These are phyloP conservation scores for Hypericum androsaemum DNA, from an alignment of 345 rosid genomes.

Conservation along the genomic window DNA sequence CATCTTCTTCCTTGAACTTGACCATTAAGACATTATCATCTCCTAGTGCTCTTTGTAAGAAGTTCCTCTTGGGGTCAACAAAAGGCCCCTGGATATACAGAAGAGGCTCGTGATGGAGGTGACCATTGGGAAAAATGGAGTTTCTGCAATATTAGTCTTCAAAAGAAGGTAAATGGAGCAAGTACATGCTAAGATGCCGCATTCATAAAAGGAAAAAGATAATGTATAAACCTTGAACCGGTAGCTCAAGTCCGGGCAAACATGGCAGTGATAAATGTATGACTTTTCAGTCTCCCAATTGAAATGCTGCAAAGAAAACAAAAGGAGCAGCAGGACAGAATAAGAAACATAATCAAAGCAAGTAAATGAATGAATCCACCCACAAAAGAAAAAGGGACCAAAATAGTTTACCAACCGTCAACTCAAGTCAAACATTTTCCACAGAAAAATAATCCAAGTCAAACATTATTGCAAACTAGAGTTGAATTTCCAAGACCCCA, in stretches of 20 bases:
- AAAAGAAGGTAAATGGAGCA: too few species aligned
- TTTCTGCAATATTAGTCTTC: too few species aligned
- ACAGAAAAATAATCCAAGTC: too few species aligned
- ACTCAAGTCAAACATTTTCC: too few species aligned
- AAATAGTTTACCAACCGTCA: too few species aligned
- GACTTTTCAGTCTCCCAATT: slow-evolving; percentile 49
- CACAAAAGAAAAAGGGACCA: too few species aligned
- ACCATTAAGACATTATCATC: slow-evolving; percentile 71
- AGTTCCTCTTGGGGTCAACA: slow-evolving; percentile 30
- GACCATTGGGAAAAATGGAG: too few species aligned
- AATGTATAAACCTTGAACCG: slow-evolving; percentile 39
- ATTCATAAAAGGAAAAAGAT: slow-evolving; percentile 7
- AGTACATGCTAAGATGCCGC: too few species aligned
- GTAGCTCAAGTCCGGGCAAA: slow-evolving; percentile 28
- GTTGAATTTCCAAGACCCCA: too few species aligned
- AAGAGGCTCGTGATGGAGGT: neutral
- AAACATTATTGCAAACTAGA: too few species aligned
- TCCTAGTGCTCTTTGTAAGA: slow-evolving; percentile 58
- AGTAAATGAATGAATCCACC: neutral
- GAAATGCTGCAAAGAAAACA: slow-evolving; percentile 24
- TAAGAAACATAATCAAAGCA: neutral
- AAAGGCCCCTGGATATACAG: slow-evolving; percentile 49
- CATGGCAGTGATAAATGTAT: slow-evolving; percentile 45
- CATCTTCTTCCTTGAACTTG: slow-evolving; percentile 34
- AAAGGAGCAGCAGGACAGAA: neutral